A percentile compares a stretch with the other conserved stretches of the same genome.
phyloP scores from a whole-genome alignment of 768 basidiomycete genomes.

The Pulveroboletus sp. region DNA sequence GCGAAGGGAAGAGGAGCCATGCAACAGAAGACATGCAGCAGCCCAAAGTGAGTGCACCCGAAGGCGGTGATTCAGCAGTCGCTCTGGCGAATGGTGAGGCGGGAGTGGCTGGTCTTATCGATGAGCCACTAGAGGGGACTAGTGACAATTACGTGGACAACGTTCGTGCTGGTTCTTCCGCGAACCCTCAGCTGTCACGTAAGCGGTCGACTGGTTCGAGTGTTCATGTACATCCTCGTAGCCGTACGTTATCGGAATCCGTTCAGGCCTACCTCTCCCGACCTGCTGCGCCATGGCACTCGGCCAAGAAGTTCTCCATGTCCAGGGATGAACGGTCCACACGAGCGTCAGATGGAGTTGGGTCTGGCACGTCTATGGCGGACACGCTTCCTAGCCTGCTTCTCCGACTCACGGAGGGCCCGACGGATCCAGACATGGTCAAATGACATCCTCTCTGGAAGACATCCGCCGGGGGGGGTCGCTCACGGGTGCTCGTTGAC shows the following conservation, averaged over 20 bases:
- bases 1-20: constrained; percentile 9
- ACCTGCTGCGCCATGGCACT: constrained; percentile 3
- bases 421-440: background rate
- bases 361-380: background rate
- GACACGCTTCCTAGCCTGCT: background rate
- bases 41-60: background rate
- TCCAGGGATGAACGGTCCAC: background rate
- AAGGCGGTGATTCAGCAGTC: constrained; percentile 2
- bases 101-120: background rate
- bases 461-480: background rate
- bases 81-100: no score
- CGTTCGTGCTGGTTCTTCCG: constrained; percentile 11
- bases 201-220: constrained; percentile 9
- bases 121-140: background rate
- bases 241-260: constrained; percentile 42
- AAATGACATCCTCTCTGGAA: background rate
- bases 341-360: background rate
- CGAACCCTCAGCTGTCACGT: constrained; percentile 16
- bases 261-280: constrained; percentile 43
- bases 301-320: background rate
- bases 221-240: constrained; percentile 27
- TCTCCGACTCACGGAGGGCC: constrained; percentile 2
- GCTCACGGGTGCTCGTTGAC: background rate
- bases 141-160: constrained; percentile 9
- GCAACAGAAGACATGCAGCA: background rate